Evolutionary conservation across 2,329 filamentous ascomycete species (phyloP).

Genomic region (Colletotrichum euphorbiae): DNA sequence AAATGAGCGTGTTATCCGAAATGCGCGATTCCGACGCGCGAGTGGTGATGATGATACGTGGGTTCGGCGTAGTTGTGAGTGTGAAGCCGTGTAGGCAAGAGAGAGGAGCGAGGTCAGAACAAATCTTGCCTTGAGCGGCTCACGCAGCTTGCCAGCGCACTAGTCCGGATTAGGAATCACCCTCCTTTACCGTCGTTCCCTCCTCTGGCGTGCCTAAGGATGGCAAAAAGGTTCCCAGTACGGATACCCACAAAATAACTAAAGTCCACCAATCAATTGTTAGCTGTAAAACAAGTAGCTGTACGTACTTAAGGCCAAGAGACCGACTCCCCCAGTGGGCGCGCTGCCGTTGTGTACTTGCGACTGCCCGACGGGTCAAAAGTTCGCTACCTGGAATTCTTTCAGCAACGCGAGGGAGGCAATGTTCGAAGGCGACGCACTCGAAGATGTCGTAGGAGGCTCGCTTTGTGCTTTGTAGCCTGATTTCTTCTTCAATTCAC

Average conservation of each 20-base stretch:
- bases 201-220: constrained; percentile 39
- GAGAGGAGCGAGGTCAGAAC: constrained; percentile 54
- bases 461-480: background rate
- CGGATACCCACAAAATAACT: constrained; percentile 20
- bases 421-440: too few species aligned
- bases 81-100: constrained; percentile 55
- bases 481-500: background rate
- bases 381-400: background rate
- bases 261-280: constrained; percentile 25
- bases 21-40: constrained; percentile 64
- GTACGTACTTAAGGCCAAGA: background rate
- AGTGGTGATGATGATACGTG: constrained; percentile 56
- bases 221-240: background rate
- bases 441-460: background rate
- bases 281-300: background rate
- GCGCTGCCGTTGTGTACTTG: background rate
- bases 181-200: constrained; percentile 41
- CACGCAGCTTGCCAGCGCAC: constrained; percentile 46
- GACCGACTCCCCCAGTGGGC: background rate
- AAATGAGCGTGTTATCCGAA: constrained; percentile 46
- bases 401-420: background rate
- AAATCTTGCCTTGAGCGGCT: constrained; percentile 57
- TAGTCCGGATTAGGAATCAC: constrained; percentile 47
- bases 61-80: constrained; percentile 40
- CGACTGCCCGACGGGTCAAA: constrained; percentile 10